Evolutionary conservation across 805 yeast species (phyloP).

Genomic region (Metschnikowia cubensis): DNA sequence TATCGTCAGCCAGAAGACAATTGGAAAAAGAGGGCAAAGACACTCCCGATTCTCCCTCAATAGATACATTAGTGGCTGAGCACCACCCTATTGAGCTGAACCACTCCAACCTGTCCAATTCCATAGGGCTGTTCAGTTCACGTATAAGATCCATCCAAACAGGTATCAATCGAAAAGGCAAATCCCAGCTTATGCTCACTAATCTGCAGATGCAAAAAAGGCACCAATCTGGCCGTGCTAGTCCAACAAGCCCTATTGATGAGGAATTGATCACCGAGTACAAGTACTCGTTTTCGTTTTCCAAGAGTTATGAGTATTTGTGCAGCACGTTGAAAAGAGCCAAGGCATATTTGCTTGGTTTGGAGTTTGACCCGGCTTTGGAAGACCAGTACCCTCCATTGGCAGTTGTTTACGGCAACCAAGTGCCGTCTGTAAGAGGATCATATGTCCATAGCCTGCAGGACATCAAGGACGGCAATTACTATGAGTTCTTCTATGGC

Average conservation of each 20-base stretch:
- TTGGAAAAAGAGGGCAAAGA: conserved; percentile 6
- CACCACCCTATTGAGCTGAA: conserved; percentile 3
- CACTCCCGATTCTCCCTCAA: conserved; percentile 3
- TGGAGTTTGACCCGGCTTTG: conserved; percentile 50
- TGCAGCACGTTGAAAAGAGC: conserved; percentile 57
- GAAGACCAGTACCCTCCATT: conserved; percentile 68
- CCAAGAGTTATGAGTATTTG: conserved; percentile 64
- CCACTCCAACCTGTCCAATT: not conserved
- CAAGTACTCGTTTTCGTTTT: conserved; percentile 32
- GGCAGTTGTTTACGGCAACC: conserved; percentile 75
- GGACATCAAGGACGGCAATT: conserved; percentile 67
- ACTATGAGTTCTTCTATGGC: conserved; percentile 74
- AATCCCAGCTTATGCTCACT: conserved; percentile 12
- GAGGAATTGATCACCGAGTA: conserved; percentile 10
- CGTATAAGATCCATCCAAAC: conserved; percentile 17
- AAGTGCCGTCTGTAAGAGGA: conserved; percentile 82
- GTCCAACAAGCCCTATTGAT: conserved; percentile 10
- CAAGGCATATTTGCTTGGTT: conserved; percentile 50
- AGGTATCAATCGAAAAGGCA: conserved; percentile 13
- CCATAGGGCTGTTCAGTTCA: conserved; percentile 20
- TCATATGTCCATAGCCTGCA: conserved; percentile 58
- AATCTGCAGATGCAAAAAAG: conserved; percentile 27
- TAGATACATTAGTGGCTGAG: conserved; percentile 13
- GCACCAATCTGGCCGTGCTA: conserved; percentile 18
- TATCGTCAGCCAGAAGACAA: conserved; percentile 36